These are phyloP conservation scores for Jatropha multifida DNA, from an alignment of 441 rosid species.

Conservation along the genomic window DNA sequence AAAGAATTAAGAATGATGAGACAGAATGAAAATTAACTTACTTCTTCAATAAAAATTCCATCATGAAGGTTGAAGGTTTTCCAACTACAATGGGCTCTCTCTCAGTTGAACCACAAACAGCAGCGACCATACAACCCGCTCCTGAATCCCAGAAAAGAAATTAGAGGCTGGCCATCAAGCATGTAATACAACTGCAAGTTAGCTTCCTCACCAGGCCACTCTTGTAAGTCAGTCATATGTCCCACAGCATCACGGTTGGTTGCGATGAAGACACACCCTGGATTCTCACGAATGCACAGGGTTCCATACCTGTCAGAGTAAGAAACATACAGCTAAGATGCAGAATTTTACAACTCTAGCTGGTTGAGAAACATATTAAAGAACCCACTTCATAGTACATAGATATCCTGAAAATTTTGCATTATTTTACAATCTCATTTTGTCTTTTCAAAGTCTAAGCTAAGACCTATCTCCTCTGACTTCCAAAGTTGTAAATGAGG, in stretches of 20 bases:
- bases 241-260: constrained; percentile 88
- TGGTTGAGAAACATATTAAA: background rate
- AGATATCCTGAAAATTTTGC: background rate
- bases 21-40: constrained; percentile 10
- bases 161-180: constrained; percentile 15
- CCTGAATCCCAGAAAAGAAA: constrained; percentile 45
- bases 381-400: background rate
- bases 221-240: constrained; percentile 81
- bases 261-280: constrained; percentile 84
- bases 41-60: constrained; percentile 41
- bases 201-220: constrained; percentile 76
- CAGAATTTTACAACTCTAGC: background rate
- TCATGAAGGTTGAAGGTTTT: constrained; percentile 70
- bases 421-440: background rate
- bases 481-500: background rate
- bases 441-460: background rate
- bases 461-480: background rate
- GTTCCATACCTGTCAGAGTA: constrained; percentile 64
- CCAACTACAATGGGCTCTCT: constrained; percentile 85
- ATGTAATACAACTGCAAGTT: background rate
- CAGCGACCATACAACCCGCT: constrained; percentile 95
- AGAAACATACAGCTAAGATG: background rate
- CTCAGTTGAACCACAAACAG: constrained; percentile 68
- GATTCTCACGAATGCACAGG: constrained; percentile 90
- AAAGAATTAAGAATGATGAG: background rate